Percentiles rank a stretch among this genome's conserved stretches.
These are phyloP conservation scores for Aphanocladium album DNA, from an alignment of 2,329 filamentous ascomycete species.

Conservation along the genomic window DNA sequence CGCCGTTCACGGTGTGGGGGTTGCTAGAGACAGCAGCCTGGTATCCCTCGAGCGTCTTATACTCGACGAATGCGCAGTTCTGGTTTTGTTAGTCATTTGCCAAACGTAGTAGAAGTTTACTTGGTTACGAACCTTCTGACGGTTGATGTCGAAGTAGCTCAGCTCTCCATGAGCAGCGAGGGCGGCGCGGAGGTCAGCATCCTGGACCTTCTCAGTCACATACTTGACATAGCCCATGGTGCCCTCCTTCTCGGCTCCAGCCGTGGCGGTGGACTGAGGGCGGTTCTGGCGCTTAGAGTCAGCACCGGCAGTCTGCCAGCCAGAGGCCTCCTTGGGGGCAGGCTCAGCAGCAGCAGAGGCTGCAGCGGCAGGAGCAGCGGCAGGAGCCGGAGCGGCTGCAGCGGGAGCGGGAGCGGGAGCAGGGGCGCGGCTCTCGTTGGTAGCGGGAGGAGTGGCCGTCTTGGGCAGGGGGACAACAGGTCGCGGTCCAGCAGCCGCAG, in stretches of 20 bases:
- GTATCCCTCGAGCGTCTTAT: conserved; percentile 74
- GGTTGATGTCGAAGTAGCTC: conserved; percentile 71
- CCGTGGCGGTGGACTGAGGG: conserved; percentile 58
- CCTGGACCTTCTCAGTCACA: conserved; percentile 81
- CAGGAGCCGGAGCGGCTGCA: conserved; percentile 43
- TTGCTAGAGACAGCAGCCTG: conserved; percentile 77
- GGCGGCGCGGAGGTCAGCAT: conserved; percentile 63
- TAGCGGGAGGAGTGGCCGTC: conserved; percentile 48
- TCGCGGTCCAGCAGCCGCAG: conserved; percentile 52
- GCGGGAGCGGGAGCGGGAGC: conserved; percentile 38
- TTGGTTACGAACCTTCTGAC: conserved; percentile 64
- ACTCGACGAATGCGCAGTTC: conserved; percentile 98
- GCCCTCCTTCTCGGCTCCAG: conserved; percentile 64
- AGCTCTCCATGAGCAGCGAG: conserved; percentile 69
- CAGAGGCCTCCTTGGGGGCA: conserved; percentile 43
- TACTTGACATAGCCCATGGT: conserved; percentile 92
- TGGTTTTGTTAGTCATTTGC: conserved; percentile 33
- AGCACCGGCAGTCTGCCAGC: conserved; percentile 82
- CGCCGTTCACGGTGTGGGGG: conserved; percentile 77
- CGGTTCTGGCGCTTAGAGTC: conserved; percentile 82
- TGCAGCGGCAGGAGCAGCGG: conserved; percentile 28
- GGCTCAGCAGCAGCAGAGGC: conserved; percentile 37
- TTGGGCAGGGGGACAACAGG: conserved; percentile 53
- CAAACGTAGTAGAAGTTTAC: background rate
- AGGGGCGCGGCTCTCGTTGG: conserved; percentile 46